phyloP scores from a whole-genome alignment of 129 eudicot species.

The Logfia minima region DNA sequence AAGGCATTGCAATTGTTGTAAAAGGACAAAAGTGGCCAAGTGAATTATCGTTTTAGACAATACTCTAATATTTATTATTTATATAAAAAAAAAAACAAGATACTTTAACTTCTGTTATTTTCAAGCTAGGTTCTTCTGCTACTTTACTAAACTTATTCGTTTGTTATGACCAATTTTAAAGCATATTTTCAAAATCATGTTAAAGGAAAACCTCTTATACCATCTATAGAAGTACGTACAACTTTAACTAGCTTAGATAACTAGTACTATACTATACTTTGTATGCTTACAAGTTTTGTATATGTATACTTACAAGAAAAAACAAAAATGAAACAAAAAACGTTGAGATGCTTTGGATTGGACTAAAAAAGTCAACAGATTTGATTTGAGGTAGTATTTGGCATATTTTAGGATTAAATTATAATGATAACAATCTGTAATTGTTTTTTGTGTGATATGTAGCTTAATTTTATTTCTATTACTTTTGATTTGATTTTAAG shows the following conservation, averaged over 20 bases:
- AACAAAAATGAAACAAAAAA: not conserved
- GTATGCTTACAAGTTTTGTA: not conserved
- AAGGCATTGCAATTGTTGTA: no score
- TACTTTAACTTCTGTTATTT: not conserved
- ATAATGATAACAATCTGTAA: not conserved
- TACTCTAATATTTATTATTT: no score
- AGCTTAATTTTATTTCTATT: not conserved
- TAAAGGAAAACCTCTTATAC: not conserved
- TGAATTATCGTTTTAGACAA: not conserved
- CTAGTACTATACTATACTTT: not conserved
- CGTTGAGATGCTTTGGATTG: not conserved
- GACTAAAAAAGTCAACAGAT: not conserved
- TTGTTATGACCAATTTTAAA: not conserved
- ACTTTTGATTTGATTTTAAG: no score
- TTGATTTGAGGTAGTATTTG: no score
- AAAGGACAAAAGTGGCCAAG: not conserved
- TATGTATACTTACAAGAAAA: not conserved
- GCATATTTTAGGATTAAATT: not conserved
- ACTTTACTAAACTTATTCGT: not conserved
- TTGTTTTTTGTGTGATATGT: not conserved
- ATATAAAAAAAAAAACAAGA: not conserved
- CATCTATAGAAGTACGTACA: not conserved
- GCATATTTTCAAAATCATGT: not conserved
- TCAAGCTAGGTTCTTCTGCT: not conserved
- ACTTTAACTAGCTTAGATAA: no score